phyloP scores from a whole-genome alignment of 768 basidiomycete species.

The Podaxis sp. region DNA sequence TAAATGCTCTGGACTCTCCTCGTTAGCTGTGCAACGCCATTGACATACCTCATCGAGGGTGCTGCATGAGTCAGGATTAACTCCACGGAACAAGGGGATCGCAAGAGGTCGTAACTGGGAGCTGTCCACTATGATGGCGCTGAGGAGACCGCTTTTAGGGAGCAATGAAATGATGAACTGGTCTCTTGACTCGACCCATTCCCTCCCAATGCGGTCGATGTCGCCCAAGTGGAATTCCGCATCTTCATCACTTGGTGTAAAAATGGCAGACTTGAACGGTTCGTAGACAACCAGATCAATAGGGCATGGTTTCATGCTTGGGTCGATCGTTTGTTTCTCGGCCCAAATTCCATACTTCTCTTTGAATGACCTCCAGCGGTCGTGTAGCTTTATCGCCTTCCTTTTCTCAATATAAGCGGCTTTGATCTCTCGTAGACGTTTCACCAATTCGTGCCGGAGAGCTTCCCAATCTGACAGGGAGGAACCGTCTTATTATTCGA shows the following conservation, averaged over 20 bases:
- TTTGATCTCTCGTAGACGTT: not conserved
- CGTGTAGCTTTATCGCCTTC: not conserved
- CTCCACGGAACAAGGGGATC: not conserved
- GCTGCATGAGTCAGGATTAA: not conserved
- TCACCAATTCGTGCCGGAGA: not conserved
- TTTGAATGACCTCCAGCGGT: not conserved
- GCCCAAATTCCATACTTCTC: not conserved
- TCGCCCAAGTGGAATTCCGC: not conserved
- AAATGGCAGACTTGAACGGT: conserved; percentile 5
- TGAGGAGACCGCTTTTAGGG: not conserved
- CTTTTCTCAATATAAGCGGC: not conserved
- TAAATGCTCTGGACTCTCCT: not conserved
- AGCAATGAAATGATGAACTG: not conserved
- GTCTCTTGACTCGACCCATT: not conserved
- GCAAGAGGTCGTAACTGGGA: not conserved
- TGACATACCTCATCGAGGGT: not conserved
- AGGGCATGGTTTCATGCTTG: not conserved
- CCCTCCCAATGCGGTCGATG: not conserved
- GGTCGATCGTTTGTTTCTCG: not conserved
- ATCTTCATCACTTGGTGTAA: not conserved
- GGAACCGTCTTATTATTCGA: not conserved
- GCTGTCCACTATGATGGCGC: not conserved
- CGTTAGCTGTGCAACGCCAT: no score
- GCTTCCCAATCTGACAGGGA: conserved; percentile 1
- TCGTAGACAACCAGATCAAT: not conserved